Conservation (phyloP, 2,329 filamentous ascomycete genomes). For the Coniochaeta hoffmannii region DNA sequence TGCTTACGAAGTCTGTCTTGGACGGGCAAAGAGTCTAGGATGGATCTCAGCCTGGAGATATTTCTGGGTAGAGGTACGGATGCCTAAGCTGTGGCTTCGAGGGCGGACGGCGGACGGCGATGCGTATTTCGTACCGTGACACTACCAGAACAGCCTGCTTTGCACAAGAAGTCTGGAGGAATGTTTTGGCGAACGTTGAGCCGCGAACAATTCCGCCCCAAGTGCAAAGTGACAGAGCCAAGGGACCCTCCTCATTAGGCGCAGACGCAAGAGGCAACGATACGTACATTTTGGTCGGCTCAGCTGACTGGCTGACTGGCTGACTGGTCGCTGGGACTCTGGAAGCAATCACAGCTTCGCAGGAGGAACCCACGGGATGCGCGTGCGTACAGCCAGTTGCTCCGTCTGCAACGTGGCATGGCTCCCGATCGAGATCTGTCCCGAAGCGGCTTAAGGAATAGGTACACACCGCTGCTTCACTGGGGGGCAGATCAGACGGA, state of each 20-base stretch:
- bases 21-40: not conserved
- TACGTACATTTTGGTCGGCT: not conserved
- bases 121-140: no score
- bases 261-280: not conserved
- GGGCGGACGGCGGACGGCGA: not conserved
- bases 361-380: not conserved
- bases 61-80: not conserved
- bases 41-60: not conserved
- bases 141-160: not conserved
- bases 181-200: not conserved
- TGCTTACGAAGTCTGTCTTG: not conserved
- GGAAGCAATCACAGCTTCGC: not conserved
- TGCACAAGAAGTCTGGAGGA: not conserved
- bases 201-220: not conserved
- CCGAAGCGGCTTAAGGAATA: not conserved
- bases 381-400: not conserved
- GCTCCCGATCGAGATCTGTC: not conserved
- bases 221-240: not conserved
- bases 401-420: not conserved
- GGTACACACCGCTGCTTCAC: not conserved
- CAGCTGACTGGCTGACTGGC: not conserved
- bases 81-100: not conserved
- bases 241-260: not conserved
- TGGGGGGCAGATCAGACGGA: not conserved
- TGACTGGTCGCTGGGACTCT: not conserved